Conservation (phyloP, 345 rosid genomes). For the Bruguiera sexangula region DNA sequence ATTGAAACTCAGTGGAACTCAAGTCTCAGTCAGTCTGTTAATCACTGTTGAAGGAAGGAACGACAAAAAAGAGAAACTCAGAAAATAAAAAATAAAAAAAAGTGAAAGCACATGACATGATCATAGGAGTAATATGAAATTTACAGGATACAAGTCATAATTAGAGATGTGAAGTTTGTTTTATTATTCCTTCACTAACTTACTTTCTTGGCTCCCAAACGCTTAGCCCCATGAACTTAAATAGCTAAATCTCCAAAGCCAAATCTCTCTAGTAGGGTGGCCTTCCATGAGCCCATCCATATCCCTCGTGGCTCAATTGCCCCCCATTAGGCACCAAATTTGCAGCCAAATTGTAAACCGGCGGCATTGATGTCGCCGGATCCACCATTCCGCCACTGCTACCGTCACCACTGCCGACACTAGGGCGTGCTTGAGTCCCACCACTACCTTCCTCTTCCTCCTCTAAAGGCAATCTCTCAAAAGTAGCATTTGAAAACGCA, state of each 20-base stretch:
- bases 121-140: not conserved
- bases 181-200: slow-evolving; percentile 8
- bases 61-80: not conserved
- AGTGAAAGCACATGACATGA: not conserved
- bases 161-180: not conserved
- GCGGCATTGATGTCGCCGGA: slow-evolving; percentile 17
- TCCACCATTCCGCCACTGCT: slow-evolving; percentile 16
- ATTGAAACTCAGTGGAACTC: not conserved
- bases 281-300: slow-evolving; percentile 52
- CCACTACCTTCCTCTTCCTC: slow-evolving; percentile 25
- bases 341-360: slow-evolving; percentile 17
- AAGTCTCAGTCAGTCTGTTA: not conserved
- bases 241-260: too few relatives aligned
- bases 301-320: slow-evolving; percentile 42
- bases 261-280: slow-evolving; percentile 28
- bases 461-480: slow-evolving; percentile 26
- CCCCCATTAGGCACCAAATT: slow-evolving; percentile 26
- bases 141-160: not conserved
- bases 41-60: not conserved
- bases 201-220: not conserved
- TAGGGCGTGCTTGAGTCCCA: slow-evolving; percentile 8
- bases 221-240: not conserved
- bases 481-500: slow-evolving; percentile 26
- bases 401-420: slow-evolving; percentile 7
- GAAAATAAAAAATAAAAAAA: not conserved